Base-by-base conservation (phyloP, 768 basidiomycete genomes). In the Trametes elegans region DNA sequence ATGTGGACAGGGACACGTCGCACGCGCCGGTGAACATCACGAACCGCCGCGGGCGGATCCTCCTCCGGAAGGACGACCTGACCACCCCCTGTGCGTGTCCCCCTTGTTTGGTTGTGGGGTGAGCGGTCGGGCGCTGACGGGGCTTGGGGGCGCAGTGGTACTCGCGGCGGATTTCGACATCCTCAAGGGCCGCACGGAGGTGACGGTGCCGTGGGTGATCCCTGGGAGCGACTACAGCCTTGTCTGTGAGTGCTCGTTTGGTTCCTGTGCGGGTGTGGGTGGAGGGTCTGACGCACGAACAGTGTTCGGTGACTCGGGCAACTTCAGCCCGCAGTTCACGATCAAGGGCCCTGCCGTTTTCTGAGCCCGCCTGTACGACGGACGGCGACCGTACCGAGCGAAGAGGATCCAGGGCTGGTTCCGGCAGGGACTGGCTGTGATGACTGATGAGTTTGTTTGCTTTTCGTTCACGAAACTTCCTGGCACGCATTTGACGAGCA, bases 271-370 rank as follows among this genome's bases (percentile, higher is more conserved):
- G 9, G 18, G 29, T 1, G 31, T 2, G 5, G 39, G 24, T 11
- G 27, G 0, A 2, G 31, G 7, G 3, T 16, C 27, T 38, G 24
- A 31, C 27, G 3, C 19, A n/a, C 10, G n/a, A 4, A 10, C 41
- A 78, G 78, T 79, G 38, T 76, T 77, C 50, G 77, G 78, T 19
- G 76, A 78, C 60, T 79, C 78, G 32, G 76, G 76, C 28, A 73
- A 79, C 62, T 64, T 63, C 49, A 77, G 76, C 58, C 67, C 70
- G 1, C 49, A 55, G 26, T 78, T 77, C 66, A 66, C 63, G 21
- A 70, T 77, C 56, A 46, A 52, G 8, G 48, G 53, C 5, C 41
- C 40, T 1, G 19, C 7, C 23, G 6, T 28, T 2, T 36, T 53
- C 51, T 53, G 42, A 53, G 27, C 19, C 7, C 35, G 26, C 7